Base-by-base conservation (phyloP, 345 rosid genomes). In the Nephelium lappaceum region DNA sequence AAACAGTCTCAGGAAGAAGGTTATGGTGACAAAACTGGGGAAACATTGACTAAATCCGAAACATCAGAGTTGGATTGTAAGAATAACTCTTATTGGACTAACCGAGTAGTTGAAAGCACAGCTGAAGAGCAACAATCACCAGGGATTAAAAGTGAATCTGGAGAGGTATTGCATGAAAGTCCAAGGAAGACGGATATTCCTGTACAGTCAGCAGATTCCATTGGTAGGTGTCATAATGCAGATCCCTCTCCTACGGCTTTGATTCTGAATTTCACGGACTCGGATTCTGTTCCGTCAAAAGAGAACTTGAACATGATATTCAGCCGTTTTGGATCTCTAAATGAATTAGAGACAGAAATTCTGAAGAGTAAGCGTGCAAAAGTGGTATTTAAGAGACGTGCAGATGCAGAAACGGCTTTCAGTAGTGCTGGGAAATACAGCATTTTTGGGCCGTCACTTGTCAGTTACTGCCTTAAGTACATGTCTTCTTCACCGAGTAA, bases 391-490 rank as follows among this genome's bases (percentile, higher is more conserved):
- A 66, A 67, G 74, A 89, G 72, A 66, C 75, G 87, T 0, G 86
- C 76, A 62, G 91, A 91, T 58, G 94, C 93, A 60, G 85, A 93
- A 85, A 61, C 83, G 0, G 94, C 97, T 63, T 89, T 89, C 83
- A 87, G 91, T 82, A 89, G 88, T 71, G 85, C 91, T 0, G 92
- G 92, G 42, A 91, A 89, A 81, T 85, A 88, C 80, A 82, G 86
- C 79, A 84, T 84, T 65, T 88, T 90, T 11, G 92, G 95, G 31
- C 93, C 93, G 25, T 86, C 91, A 21, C 92, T 89, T 76, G 85
- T 89, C 64, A 85, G 90, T 78, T 89, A 87, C 84, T 63, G 84
- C 62, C 95, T 86, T 73, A 84, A 84, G 77, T 81, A 80, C 25
- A 71, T 83, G 79, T 63, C 73, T 69, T 57, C 81, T 16, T 49